Percentiles rank a stretch among this genome's conserved stretches.
Evolutionary conservation across 176 grass and related monocot species (phyloP).

Genomic region (Chloris gayana): DNA sequence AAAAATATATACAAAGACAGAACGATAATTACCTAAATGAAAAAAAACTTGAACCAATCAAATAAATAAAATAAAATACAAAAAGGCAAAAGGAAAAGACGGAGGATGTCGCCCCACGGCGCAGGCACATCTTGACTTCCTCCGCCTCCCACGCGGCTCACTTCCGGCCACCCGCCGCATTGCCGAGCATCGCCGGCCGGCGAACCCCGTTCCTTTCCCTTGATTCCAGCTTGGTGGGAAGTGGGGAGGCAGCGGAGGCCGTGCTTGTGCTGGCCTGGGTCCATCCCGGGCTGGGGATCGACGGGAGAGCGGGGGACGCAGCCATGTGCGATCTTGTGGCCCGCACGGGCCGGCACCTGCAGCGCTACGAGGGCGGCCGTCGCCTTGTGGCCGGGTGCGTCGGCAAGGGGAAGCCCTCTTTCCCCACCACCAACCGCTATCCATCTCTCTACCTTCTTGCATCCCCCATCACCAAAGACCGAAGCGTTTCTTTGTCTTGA

Average conservation of each 20-base stretch:
- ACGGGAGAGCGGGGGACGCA: not conserved
- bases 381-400: slow-evolving; percentile 77
- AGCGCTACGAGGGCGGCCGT: slow-evolving; percentile 81
- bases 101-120: not conserved
- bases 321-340: slow-evolving; percentile 87
- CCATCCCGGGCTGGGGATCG: slow-evolving; percentile 4
- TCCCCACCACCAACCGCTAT: not conserved
- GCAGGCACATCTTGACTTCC: not conserved
- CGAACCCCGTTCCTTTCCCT: not conserved
- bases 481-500: not conserved
- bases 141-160: not conserved
- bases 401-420: not conserved
- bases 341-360: slow-evolving; percentile 82
- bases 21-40: too few species aligned
- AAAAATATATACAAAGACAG: too few species aligned
- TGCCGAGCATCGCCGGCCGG: not conserved
- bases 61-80: not conserved
- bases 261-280: not conserved
- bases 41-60: not conserved
- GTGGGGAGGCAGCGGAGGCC: not conserved
- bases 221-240: not conserved
- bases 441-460: not conserved
- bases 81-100: not conserved
- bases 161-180: not conserved
- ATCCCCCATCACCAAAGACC: not conserved